Base-by-base conservation (phyloP, 192 early-diverging fungal species). In the Phlyctochytrium arcticum region DNA sequence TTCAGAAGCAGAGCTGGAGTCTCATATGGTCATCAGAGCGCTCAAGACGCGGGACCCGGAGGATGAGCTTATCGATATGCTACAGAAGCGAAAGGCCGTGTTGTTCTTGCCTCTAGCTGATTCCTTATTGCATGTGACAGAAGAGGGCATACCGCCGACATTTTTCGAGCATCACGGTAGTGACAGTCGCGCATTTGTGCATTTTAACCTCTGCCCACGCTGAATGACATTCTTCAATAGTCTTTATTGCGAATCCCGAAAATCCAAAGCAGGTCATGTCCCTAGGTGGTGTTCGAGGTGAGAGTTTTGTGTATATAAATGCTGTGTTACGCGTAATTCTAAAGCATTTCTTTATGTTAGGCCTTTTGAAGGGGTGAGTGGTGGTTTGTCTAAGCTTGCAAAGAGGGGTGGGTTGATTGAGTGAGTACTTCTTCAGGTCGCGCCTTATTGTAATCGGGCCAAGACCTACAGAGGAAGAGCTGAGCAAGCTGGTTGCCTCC, bases 201-300 rank as follows among this genome's bases (percentile, higher is more conserved):
- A 21, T 21, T n/a, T 31, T 24, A 48, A 32, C 21, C 6, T 0
- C 24, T 51, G n/a, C 15, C 2, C 1, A 19, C 10, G 17, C 12
- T 12, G 55, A 1, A 17, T 33, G 17, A 8, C 55, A 35, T 60
- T 1, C 17, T 4, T 12, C 26, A 53, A 12, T 1, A 66, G 64
- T 67, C 30, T 67, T 67, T 27, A 55, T 67, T 36, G 17, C 27
- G 4, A 57, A 59, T 36, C 65, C 65, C 1, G 65, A 55, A 19
- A 59, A 67, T 34, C 23, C 19, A 35, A 35, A n/a, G 3, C 65
- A 67, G 34, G 19, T 67, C 21, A 30, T 67, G 55, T 67, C 65
- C 15, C 57, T 67, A 5, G 65, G 65, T 49, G 65, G 65, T 17
- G 58, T 67, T 30, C 34, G 65, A 58, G 65, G 65, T 67, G 35